These are phyloP conservation scores for Hypoxylon cercidicola DNA, from an alignment of 495 filamentous ascomycete genomes.

Conservation along the genomic window DNA sequence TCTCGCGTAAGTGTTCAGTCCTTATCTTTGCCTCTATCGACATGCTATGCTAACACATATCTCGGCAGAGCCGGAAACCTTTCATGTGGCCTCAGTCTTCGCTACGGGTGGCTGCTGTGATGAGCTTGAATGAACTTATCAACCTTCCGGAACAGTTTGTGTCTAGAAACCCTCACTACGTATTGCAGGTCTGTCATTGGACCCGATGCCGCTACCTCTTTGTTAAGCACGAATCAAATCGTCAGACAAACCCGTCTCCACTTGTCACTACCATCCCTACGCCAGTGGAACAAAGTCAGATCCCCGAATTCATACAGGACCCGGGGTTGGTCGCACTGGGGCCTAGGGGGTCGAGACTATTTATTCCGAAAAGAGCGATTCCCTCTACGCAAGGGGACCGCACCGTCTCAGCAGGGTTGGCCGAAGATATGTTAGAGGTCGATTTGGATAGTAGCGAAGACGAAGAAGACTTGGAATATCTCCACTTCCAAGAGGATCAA, in stretches of 20 bases:
- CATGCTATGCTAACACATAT: slow-evolving; percentile 6
- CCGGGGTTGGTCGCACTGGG: slow-evolving; percentile 11
- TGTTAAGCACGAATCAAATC: slow-evolving; percentile 52
- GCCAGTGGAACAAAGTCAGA: neutral
- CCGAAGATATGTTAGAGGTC: neutral
- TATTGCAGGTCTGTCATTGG: slow-evolving; percentile 84
- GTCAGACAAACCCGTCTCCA: too few relatives aligned
- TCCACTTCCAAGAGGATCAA: slow-evolving; percentile 61
- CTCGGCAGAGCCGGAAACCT: slow-evolving; percentile 46
- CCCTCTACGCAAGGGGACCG: slow-evolving; percentile 3
- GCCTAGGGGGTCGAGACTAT: neutral
- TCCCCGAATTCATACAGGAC: slow-evolving; percentile 33
- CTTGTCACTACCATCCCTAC: neutral
- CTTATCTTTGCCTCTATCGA: neutral
- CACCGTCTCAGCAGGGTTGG: neutral
- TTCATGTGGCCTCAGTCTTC: slow-evolving; percentile 76
- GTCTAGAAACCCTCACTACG: slow-evolving; percentile 66
- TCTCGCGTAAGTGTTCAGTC: neutral
- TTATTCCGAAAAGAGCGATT: slow-evolving; percentile 38
- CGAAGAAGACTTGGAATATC: slow-evolving; percentile 42
- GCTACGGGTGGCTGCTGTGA: slow-evolving; percentile 65
- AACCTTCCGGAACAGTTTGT: slow-evolving; percentile 74
- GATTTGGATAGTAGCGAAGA: neutral
- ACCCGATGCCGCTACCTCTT: slow-evolving; percentile 93
- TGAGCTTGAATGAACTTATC: slow-evolving; percentile 91